Percentiles rank a stretch among this genome's conserved stretches.
Evolutionary conservation across 225 moss, liverwort and hornwort species (phyloP).

Genomic region (Marchantia paleacea): DNA sequence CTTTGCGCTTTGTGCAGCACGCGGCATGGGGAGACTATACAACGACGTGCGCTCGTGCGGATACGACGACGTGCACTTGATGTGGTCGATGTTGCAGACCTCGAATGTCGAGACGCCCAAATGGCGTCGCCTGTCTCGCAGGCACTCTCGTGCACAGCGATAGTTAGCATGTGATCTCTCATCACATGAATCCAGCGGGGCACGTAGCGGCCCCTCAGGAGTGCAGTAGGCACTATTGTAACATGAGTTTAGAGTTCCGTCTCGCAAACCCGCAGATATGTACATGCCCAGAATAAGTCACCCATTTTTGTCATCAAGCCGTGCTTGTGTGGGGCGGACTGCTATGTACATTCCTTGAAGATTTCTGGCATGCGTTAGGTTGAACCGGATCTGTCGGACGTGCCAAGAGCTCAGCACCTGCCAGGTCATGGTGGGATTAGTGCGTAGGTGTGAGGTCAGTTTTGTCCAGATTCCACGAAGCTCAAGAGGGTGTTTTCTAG

Average conservation of each 20-base stretch:
- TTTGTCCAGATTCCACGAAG: constrained; percentile 14
- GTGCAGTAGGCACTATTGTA: constrained; percentile 17
- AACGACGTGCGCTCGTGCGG: constrained; percentile 66
- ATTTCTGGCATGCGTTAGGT: constrained; percentile 10
- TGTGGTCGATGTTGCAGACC: constrained; percentile 72
- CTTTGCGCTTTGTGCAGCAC: constrained; percentile 36
- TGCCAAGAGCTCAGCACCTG: constrained; percentile 25
- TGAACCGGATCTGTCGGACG: constrained; percentile 12
- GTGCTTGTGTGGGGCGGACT: constrained; percentile 15
- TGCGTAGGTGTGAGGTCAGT: constrained; percentile 13
- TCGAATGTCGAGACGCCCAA: constrained; percentile 5
- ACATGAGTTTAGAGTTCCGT: constrained; percentile 8
- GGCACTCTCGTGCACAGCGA: constrained; percentile 10
- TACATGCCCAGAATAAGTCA: constrained; percentile 28
- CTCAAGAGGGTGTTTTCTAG: not conserved
- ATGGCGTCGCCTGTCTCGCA: constrained; percentile 22
- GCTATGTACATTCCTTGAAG: constrained; percentile 5
- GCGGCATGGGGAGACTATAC: constrained; percentile 68
- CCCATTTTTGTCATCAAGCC: constrained; percentile 26
- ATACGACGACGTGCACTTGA: constrained; percentile 69
- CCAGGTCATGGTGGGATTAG: constrained; percentile 10
- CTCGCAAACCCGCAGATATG: constrained; percentile 5
- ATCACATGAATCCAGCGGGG: not conserved
- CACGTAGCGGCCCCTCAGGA: not conserved
- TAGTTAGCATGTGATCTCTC: not conserved